Evolutionary conservation across 768 basidiomycete genomes (phyloP), one percentile per base, ranked within the genome.

Genomic region (Mycena belliarum): DNA sequence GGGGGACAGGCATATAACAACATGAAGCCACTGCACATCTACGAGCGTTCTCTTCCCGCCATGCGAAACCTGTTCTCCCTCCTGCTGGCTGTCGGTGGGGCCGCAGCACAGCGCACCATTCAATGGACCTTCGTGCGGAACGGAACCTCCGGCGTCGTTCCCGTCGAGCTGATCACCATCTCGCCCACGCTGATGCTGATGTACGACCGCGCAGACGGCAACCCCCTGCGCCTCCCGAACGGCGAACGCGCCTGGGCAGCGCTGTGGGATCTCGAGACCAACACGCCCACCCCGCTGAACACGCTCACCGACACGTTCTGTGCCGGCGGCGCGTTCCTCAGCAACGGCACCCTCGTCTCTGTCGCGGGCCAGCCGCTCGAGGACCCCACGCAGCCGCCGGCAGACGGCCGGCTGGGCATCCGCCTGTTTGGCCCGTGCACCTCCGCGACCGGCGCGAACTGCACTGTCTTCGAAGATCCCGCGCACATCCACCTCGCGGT

Each of bases 391-490:
- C 52, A 45, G 28, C 49, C 53, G 7, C 61, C 61, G 21, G 52
- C 37, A 23, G 61, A 63, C 45, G 66, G 66, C 1, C 41, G 59
- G 21, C 52, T 64, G 60, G 69, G 63, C 6, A 64, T 68, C 4
- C 58, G 67, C 12, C 56, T 68, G 32, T 68, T 67, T 48, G 66
- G 61, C 14, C 69, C 69, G n/a, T 70, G 67, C 38, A 52, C 48
- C 10, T 62, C 57, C 16, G 54, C 65, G 14, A 57, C 55, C 18
- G 67, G 68, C 18, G 63, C 40, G 33, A 49, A 51, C 23, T 70
- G 67, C 55, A 67, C 64, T 14, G 51, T 70, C 1, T 65, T 68
- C 33, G 67, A 70, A 41, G 62, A 68, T 44, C 64, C 66, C 11
- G 59, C 2, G 23, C 48, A 59, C 15, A 54, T 67, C 15, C 67